Base-by-base conservation (phyloP, 2,329 filamentous ascomycete genomes). In the Exophiala spinifera region DNA sequence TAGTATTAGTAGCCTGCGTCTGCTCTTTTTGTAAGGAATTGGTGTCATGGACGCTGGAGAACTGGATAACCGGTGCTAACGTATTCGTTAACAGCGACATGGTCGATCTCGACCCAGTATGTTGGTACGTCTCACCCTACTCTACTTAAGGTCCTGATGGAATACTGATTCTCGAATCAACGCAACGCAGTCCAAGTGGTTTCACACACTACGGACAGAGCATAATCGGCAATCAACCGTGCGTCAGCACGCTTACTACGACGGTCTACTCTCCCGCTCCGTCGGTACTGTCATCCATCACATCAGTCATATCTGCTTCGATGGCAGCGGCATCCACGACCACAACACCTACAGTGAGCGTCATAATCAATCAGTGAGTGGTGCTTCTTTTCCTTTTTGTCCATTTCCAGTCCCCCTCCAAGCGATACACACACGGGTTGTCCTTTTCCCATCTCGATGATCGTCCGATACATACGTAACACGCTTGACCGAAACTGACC, bases 101-200 rank as follows among this genome's bases (percentile, higher is more conserved):
- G 56, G 47, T 56, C 14, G 56, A 59, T 46, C 28, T 59, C 4
- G 56, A 59, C 43, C 56, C 53, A 7, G 56, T 59, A 14, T 59
- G 56, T 44, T 59, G 56, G 53, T 56, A 52, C 31, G 47, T 43
- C 13, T 31, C 20, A 13, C n/a, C 40, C 21, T 20, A 20, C 40
- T n/a, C n/a, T n/a, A n/a, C n/a, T n/a, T n/a, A n/a, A n/a, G n/a
- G n/a, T n/a, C n/a, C n/a, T n/a, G n/a, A n/a, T n/a, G n/a, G n/a
- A n/a, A n/a, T n/a, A n/a, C n/a, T n/a, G n/a, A n/a, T n/a, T n/a
- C n/a, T n/a, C n/a, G n/a, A n/a, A n/a, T n/a, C n/a, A n/a, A n/a
- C n/a, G n/a, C n/a, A n/a, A n/a, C n/a, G 19, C 8, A 59, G 56
- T 34, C 56, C 56, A 10, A 48, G 34, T 15, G 56, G 56, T 1